Base-by-base conservation (phyloP, 192 early-diverging fungal genomes). In the Coemansia umbellata region DNA sequence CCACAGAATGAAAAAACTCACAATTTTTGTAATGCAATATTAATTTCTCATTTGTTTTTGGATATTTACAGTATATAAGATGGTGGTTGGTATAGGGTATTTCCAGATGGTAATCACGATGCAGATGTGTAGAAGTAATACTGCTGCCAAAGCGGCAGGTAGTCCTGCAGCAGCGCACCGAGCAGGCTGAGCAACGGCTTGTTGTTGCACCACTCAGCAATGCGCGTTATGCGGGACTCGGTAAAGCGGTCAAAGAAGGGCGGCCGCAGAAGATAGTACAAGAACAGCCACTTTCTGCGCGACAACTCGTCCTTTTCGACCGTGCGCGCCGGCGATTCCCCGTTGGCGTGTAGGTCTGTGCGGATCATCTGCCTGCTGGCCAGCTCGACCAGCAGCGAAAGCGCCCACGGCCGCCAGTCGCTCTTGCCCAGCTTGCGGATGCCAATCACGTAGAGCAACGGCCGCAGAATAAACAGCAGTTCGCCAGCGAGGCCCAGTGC, bases 71-170 rank as follows among this genome's bases (percentile, higher is more conserved):
- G n/a, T n/a, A n/a, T n/a, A n/a, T n/a, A n/a, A n/a, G n/a, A n/a
- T n/a, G n/a, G n/a, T n/a, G n/a, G n/a, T n/a, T n/a, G n/a, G n/a
- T n/a, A n/a, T n/a, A n/a, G n/a, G n/a, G n/a, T n/a, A n/a, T n/a
- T n/a, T n/a, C n/a, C n/a, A n/a, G n/a, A 15, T 36, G 23, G 26
- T 24, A 14, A 15, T 58, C 80, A 82, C 14, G 82, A 82, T 6
- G 63, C 80, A 11, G 83, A 78, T 4, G 85, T 95, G 67, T 95
- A 95, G 60, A 92, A 95, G 68, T 95, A 88, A 54, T 90, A 83
- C 37, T 82, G 82, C 72, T 95, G 85, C 90, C 90, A 93, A 18
- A 95, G 74, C 5, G 91, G 90, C 62, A 90, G 85, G 67, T 95
- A 95, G 69, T 95, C 92, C 19, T 81, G 81, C 31, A 93, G 71